These are phyloP conservation scores for Penicillium dipodomyicola DNA, from an alignment of 495 filamentous ascomycete genomes.

Conservation along the genomic window DNA sequence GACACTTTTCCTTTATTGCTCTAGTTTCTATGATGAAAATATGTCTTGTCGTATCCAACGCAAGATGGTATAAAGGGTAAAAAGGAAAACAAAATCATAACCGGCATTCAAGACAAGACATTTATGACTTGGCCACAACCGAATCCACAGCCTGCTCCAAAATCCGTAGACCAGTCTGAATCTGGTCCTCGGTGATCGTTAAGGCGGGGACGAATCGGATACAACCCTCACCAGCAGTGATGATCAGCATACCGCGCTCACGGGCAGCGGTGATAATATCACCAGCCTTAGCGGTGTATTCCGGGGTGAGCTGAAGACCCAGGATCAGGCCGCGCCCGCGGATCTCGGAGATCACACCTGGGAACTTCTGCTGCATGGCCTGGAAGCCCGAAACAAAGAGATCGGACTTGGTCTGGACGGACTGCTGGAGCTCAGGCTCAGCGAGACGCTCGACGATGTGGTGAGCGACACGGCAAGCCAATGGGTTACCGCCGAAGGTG, in stretches of 20 bases:
- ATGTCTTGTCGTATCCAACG: constrained; percentile 11
- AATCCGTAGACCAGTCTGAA: constrained; percentile 69
- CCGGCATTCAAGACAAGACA: constrained; percentile 15
- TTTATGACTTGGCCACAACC: constrained; percentile 30
- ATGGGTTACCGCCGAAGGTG: constrained; percentile 93
- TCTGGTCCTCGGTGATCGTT: constrained; percentile 72
- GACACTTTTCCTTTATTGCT: constrained; percentile 6
- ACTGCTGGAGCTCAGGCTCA: constrained; percentile 58
- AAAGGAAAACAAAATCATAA: constrained; percentile 12
- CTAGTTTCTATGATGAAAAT: constrained; percentile 8
- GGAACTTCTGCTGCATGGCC: constrained; percentile 61
- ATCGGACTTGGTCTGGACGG: constrained; percentile 62
- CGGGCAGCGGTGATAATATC: constrained; percentile 77
- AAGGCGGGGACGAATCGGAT: constrained; percentile 83
- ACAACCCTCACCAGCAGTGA: constrained; percentile 87
- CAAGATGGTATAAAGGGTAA: constrained; percentile 22
- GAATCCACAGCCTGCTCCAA: constrained; percentile 73
- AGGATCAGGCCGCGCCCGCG: constrained; percentile 81
- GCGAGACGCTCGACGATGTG: constrained; percentile 75
- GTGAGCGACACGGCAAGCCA: constrained; percentile 80
- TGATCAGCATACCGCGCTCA: constrained; percentile 84
- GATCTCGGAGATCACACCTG: constrained; percentile 70
- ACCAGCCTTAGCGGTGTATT: constrained; percentile 55
- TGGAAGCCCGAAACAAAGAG: constrained; percentile 65
- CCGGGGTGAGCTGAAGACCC: constrained; percentile 73